Evolutionary conservation across 2,329 filamentous ascomycete genomes (phyloP), one percentile per base, ranked within the genome.

Genomic region (Monosporascus sp.): DNA sequence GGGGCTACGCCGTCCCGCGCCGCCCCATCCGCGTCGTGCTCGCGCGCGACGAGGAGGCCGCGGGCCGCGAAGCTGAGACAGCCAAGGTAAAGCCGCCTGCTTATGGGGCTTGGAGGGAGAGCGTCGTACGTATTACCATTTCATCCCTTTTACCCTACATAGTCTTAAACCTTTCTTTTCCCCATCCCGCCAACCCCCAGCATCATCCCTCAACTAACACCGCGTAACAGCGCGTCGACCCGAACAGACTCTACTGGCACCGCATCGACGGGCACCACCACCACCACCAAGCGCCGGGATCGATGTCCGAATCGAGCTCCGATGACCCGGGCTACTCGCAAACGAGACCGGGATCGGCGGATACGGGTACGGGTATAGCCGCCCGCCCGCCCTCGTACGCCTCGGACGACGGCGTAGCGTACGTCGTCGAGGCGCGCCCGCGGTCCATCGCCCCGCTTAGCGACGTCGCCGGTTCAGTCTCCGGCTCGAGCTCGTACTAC

Each of bases 81-180:
- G 72, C 74, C 43, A 84, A 85, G 61, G 59, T 78, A 20, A 82
- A 85, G 8, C 91, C 92, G 4, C 91, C 92, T 0, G 90, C 90
- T 2, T 96, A 96, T 66, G 91, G 91, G 0, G 74, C 90, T 1
- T 95, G 90, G 89, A 79, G 90, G 50, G 85, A 86, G 68, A 93
- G 87, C 64, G 89, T 94, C 70, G 86, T 89, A 79, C 70, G 86
- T 83, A 48, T 44, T 25, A 18, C 18, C 24, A 38, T 9, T 45
- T n/a, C 9, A 20, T n/a, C 48, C 48, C n/a, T 17, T 47, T 35
- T 50, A 45, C 47, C 18, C 22, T 15, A 11, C n/a, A 25, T 20
- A 31, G 11, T 50, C 17, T 18, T 15, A 7, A 25, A 17, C 18
- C 2, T 27, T 27, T 27, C 9, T 20, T 35, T 50, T 15, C 35